phyloP scores from a whole-genome alignment of 2,329 filamentous ascomycete genomes.

The Alternaria brassicicola region DNA sequence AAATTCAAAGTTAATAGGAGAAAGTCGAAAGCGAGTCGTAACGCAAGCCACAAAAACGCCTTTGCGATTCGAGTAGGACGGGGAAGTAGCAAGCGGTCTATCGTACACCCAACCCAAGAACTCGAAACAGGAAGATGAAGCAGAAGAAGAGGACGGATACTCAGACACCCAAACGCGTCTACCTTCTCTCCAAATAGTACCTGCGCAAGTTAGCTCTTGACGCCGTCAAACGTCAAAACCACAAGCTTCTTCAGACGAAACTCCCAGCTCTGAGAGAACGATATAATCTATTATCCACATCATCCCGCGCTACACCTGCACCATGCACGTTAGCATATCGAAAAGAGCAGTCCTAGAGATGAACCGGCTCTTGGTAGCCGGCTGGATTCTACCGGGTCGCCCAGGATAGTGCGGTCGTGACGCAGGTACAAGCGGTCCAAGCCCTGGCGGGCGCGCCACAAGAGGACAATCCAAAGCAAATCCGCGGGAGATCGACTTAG shows the following conservation, averaged over 20 bases:
- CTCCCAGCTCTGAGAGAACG: neutral
- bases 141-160: neutral
- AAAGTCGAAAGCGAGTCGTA: neutral
- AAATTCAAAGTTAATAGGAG: neutral
- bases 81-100: neutral
- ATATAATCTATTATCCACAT: neutral
- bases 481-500: neutral
- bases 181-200: neutral
- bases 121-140: neutral
- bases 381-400: neutral
- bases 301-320: conserved; percentile 4
- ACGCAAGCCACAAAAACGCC: conserved; percentile 5
- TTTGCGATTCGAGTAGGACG: neutral
- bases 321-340: conserved; percentile 6
- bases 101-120: neutral
- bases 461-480: neutral
- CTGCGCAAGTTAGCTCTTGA: neutral
- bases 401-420: conserved; percentile 1
- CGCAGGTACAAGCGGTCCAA: conserved; percentile 4
- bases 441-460: neutral
- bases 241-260: neutral
- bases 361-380: neutral
- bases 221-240: neutral
- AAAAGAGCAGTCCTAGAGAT: neutral
- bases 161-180: neutral